Percentiles rank a stretch among this genome's conserved stretches.
Conservation (phyloP, 2,329 filamentous ascomycete genomes). For the Aspergillus sp. region DNA sequence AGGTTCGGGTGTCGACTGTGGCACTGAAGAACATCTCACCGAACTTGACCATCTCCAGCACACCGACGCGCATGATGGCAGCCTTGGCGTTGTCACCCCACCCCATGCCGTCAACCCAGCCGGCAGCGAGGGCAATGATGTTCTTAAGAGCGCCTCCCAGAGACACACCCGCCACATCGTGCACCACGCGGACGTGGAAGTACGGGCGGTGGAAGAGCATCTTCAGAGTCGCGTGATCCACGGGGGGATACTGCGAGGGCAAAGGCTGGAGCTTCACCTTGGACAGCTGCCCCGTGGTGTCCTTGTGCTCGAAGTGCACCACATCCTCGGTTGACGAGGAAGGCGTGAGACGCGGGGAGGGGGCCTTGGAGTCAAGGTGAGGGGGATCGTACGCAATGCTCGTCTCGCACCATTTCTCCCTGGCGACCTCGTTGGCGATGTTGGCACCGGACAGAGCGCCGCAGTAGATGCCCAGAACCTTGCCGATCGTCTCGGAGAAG, state of each 20-base stretch:
- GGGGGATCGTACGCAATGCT: constrained; percentile 95
- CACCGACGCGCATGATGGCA: constrained; percentile 92
- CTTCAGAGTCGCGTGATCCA: constrained; percentile 76
- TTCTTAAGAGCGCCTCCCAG: constrained; percentile 94
- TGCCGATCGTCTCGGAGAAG: constrained; percentile 91
- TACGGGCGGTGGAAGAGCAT: constrained; percentile 90
- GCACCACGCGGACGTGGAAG: constrained; percentile 91
- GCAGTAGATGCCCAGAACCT: constrained; percentile 88
- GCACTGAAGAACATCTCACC: constrained; percentile 86
- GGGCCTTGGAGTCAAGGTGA: constrained; percentile 70
- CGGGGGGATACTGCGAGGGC: constrained; percentile 71
- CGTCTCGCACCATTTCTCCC: constrained; percentile 94
- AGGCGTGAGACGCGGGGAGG: constrained; percentile 50
- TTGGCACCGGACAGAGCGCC: constrained; percentile 93
- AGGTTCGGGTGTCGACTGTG: constrained; percentile 70
- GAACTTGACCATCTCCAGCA: constrained; percentile 94
- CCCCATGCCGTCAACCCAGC: constrained; percentile 87
- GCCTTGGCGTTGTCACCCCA: constrained; percentile 99
- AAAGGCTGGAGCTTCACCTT: constrained; percentile 64
- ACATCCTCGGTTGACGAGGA: constrained; percentile 43
- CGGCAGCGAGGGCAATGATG: constrained; percentile 85
- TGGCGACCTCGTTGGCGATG: constrained; percentile 87
- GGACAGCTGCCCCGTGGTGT: constrained; percentile 57
- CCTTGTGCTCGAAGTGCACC: constrained; percentile 52
- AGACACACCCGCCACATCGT: constrained; percentile 93